Conservation (phyloP, 2,329 filamentous ascomycete genomes). For the Leptographium lundbergii region DNA sequence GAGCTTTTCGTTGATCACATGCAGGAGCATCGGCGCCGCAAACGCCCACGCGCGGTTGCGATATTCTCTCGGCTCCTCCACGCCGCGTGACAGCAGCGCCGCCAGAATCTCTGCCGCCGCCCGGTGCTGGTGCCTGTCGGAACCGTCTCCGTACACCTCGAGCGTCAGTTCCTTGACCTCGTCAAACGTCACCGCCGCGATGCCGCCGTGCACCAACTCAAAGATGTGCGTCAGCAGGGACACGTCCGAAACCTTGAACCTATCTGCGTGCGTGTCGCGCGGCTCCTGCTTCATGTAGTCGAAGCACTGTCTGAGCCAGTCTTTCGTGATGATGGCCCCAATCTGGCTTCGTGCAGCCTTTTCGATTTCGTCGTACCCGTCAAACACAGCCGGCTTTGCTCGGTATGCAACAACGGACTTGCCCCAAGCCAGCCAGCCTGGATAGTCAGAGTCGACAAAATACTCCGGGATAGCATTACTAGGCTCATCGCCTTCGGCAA, state of each 20-base stretch:
- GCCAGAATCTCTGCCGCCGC: conserved; percentile 90
- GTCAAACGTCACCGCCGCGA: conserved; percentile 67
- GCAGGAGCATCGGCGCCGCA: conserved; percentile 74
- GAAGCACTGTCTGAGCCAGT: conserved; percentile 83
- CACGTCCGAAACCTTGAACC: conserved; percentile 80
- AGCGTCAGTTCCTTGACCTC: conserved; percentile 74
- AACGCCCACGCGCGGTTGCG: conserved; percentile 76
- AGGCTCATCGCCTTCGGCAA: not conserved
- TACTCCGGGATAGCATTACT: conserved; percentile 59
- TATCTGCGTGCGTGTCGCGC: conserved; percentile 28
- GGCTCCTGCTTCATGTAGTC: conserved; percentile 43
- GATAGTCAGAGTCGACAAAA: conserved; percentile 82
- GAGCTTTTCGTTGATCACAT: conserved; percentile 78
- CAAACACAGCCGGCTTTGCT: conserved; percentile 55
- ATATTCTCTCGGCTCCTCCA: conserved; percentile 62
- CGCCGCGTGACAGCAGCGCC: conserved; percentile 67
- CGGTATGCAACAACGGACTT: conserved; percentile 72
- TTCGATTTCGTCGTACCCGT: conserved; percentile 69
- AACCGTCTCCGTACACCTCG: conserved; percentile 78
- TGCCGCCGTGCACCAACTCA: conserved; percentile 71
- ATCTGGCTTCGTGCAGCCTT: conserved; percentile 62
- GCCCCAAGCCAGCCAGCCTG: conserved; percentile 94
- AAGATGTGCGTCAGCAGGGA: conserved; percentile 83
- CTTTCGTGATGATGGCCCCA: conserved; percentile 62
- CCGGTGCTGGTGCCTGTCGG: conserved; percentile 93